Percentiles rank a stretch among this genome's conserved stretches.
These are phyloP conservation scores for Cladorrhinum sp. DNA, from an alignment of 2,329 filamentous ascomycete genomes.

Conservation along the genomic window DNA sequence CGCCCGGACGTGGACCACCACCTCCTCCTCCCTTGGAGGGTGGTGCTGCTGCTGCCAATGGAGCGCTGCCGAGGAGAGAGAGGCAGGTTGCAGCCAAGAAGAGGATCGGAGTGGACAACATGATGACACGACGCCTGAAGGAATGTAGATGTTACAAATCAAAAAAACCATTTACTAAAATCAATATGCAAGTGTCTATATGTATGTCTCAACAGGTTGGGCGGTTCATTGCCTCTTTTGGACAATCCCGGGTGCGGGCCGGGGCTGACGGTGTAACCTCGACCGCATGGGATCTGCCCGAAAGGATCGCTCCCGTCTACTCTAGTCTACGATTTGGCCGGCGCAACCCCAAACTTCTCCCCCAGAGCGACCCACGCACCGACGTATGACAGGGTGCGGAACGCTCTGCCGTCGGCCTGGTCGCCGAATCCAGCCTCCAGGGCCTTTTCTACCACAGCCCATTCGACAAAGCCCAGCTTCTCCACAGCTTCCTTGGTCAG, in stretches of 20 bases:
- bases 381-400: slow-evolving; percentile 38
- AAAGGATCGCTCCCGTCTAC: no score
- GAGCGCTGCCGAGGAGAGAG: not conserved
- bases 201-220: no score
- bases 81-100: not conserved
- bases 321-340: not conserved
- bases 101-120: not conserved
- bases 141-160: not conserved
- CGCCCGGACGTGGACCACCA: no score
- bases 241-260: not conserved
- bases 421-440: slow-evolving; percentile 39
- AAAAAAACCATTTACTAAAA: no score
- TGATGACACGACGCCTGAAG: not conserved
- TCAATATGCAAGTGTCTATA: not conserved
- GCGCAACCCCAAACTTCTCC: slow-evolving; percentile 35
- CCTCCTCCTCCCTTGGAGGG: not conserved
- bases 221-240: not conserved
- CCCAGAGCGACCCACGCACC: slow-evolving; percentile 43
- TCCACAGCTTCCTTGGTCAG: slow-evolving; percentile 37
- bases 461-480: slow-evolving; percentile 40
- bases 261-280: not conserved
- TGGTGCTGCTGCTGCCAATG: not conserved
- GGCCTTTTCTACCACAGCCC: slow-evolving; percentile 33
- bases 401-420: slow-evolving; percentile 31
- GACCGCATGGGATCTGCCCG: no score